A percentile compares a stretch with the other conserved stretches of the same genome.
These are phyloP conservation scores for Zygosaccharomyces pseudobailii DNA, from an alignment of 1,139 yeast genomes.

Conservation along the genomic window DNA sequence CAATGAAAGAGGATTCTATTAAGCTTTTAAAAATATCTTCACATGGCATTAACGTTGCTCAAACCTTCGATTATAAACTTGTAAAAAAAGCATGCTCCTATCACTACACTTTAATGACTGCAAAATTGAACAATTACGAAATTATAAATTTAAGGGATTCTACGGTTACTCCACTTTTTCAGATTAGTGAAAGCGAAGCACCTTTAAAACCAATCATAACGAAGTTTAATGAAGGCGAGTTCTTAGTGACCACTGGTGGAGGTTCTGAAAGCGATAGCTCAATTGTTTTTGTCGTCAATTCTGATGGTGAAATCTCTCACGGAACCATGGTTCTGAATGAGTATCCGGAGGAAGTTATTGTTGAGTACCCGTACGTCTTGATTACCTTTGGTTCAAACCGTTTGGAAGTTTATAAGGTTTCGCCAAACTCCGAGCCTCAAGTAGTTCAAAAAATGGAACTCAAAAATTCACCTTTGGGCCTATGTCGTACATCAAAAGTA, in stretches of 20 bases:
- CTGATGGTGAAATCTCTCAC: conserved; percentile 79
- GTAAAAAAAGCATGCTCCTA: conserved; percentile 48
- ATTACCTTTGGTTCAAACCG: conserved; percentile 15
- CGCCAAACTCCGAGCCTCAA: conserved; percentile 15
- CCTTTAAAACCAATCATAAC: conserved; percentile 40
- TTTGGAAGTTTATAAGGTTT: conserved; percentile 15
- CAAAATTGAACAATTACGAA: conserved; percentile 59
- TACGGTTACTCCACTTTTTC: conserved; percentile 61
- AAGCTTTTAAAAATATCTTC: conserved; percentile 53
- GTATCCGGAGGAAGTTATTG: conserved; percentile 42
- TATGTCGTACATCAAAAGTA: conserved; percentile 8
- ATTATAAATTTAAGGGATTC: conserved; percentile 60
- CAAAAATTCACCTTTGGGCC: neutral
- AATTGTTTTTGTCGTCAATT: conserved; percentile 77
- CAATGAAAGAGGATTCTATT: conserved; percentile 55
- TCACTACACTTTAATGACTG: conserved; percentile 55
- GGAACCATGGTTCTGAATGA: conserved; percentile 73
- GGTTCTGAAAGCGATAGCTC: conserved; percentile 49
- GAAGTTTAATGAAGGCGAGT: conserved; percentile 41
- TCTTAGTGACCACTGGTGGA: conserved; percentile 61
- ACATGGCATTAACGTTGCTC: conserved; percentile 50
- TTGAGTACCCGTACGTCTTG: conserved; percentile 26
- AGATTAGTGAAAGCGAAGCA: conserved; percentile 24
- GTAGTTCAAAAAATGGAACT: conserved; percentile 17
- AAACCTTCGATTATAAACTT: conserved; percentile 52